These are phyloP conservation scores for Alternaria rosae DNA, from an alignment of 2,329 filamentous ascomycete genomes.

Conservation along the genomic window DNA sequence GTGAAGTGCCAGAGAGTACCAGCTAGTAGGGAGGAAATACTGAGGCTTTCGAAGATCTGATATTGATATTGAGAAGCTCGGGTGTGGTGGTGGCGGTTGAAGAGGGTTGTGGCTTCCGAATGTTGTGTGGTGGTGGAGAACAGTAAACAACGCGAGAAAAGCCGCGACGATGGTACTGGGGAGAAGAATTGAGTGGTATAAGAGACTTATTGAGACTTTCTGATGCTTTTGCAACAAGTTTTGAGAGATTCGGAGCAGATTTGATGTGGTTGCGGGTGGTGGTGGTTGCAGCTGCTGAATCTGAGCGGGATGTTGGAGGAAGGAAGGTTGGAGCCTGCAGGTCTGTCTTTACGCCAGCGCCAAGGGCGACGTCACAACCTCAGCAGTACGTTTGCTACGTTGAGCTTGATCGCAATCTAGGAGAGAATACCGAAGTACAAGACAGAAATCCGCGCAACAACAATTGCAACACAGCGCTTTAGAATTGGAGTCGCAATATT, in stretches of 20 bases:
- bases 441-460: background rate
- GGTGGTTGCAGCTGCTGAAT: conserved; percentile 25
- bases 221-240: conserved; percentile 3
- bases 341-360: conserved; percentile 6
- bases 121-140: background rate
- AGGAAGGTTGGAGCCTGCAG: conserved; percentile 20
- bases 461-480: background rate
- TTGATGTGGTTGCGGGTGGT: conserved; percentile 9
- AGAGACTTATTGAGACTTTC: background rate
- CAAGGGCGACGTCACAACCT: conserved; percentile 2
- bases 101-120: background rate
- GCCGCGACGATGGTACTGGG: background rate
- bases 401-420: background rate
- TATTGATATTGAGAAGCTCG: background rate
- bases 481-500: background rate
- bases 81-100: conserved; percentile 2
- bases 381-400: background rate
- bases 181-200: background rate
- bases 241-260: conserved; percentile 3
- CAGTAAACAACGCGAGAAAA: conserved; percentile 36
- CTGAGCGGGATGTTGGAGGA: conserved; percentile 21
- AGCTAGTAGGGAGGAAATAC: background rate
- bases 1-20: background rate
- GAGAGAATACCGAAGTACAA: background rate
- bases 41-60: background rate